Evolutionary conservation across 2,329 filamentous ascomycete species (phyloP), one percentile per base, ranked within the genome.

Genomic region (Orbilia oligospora): DNA sequence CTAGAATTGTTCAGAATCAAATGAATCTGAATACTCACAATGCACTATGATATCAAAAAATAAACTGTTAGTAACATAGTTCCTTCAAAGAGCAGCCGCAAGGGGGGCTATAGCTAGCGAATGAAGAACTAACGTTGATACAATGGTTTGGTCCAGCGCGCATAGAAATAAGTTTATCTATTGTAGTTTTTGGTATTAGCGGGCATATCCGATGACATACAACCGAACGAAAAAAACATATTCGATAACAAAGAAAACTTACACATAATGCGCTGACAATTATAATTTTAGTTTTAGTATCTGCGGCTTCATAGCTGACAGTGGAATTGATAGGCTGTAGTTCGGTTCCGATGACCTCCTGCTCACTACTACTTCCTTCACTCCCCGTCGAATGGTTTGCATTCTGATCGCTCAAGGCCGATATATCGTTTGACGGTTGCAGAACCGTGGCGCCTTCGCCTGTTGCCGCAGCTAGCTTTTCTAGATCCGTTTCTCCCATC

Each of bases 221-320:
- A 36, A 36, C 9, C 33, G 9, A 36, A 36, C 9, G 4, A 9
- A 8, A 36, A 36, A 36, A 30, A 22, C 22, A 33, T 30, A 16
- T 14, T 14, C 36, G 36, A 24, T 41, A 6, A 24, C 1, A 33
- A 14, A 14, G 51, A 27, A 69, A 68, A 81, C 81, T 69, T 56
- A 82, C 81, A 79, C 81, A 82, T 70, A 82, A 72, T 5, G 81
- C 80, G 56, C 80, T 55, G 33, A 82, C 81, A 76, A 82, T 82
- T 16, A 82, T 80, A 18, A 72, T 53, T 30, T 81, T 82, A 2
- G 65, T 81, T 61, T 44, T 80, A 5, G 33, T 48, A 68, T 72
- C 66, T 3, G 80, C 71, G n/a, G 48, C 70, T 64, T 78, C 75
- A 49, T 72, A 65, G 18, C 73, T 77, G 24, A 49, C 55, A 14